Conservation (phyloP, 2,329 filamentous ascomycete species). For the Cercospora citrullina region DNA sequence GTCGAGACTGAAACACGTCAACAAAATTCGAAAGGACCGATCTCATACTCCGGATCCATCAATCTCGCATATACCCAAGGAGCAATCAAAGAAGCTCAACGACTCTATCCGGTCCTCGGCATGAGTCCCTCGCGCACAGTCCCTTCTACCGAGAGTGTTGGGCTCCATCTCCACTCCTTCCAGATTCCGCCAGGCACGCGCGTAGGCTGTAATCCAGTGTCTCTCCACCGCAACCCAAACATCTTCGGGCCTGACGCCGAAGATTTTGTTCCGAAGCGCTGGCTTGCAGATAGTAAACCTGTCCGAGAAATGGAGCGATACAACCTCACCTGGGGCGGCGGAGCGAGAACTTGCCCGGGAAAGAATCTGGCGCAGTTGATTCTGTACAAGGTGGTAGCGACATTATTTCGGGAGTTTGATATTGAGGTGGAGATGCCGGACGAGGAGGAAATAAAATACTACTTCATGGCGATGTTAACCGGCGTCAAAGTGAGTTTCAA, state of each 20-base stretch:
- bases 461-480: constrained; percentile 25
- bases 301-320: constrained; percentile 25
- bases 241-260: constrained; percentile 40
- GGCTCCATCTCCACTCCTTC: constrained; percentile 39
- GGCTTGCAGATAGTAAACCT: constrained; percentile 29
- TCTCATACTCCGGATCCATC: constrained; percentile 31
- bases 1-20: constrained; percentile 4
- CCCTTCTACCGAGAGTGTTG: constrained; percentile 34
- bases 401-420: constrained; percentile 19
- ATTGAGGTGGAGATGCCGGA: constrained; percentile 16
- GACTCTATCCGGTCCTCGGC: constrained; percentile 48
- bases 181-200: constrained; percentile 37
- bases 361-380: constrained; percentile 35
- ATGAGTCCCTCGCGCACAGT: constrained; percentile 43
- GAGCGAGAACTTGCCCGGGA: constrained; percentile 28
- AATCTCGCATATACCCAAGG: constrained; percentile 45
- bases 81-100: constrained; percentile 47
- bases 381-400: constrained; percentile 23
- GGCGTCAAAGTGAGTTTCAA: constrained; percentile 13
- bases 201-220: constrained; percentile 39
- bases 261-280: constrained; percentile 40
- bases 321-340: constrained; percentile 29
- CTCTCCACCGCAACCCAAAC: constrained; percentile 36
- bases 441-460: constrained; percentile 19
- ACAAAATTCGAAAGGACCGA: background rate